Base-by-base conservation (phyloP, 176 grass and related monocot genomes). In the Oryza coarctata region DNA sequence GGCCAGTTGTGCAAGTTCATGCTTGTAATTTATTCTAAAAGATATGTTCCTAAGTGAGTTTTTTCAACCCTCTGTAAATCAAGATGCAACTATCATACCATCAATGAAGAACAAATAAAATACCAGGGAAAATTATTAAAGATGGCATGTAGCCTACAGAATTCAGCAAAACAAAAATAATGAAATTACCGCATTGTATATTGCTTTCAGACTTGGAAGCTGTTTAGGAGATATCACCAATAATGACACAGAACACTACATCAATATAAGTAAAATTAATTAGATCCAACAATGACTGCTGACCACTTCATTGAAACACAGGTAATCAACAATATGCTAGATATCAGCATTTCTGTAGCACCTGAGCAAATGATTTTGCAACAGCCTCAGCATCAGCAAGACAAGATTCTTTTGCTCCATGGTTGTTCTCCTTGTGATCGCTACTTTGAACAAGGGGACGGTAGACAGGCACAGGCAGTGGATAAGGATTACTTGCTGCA, bases 171-270 rank as follows among this genome's bases (percentile, higher is more conserved):
- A 79, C 5, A 40, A 65, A 85, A 80, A 41, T 66, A 55, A 77
- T 9, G 23, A 60, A 45, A 74, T 78, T 97, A 97, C 95, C 88
- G 88, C 92, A 84, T 91, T 97, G 70, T 97, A 97, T 90, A 97
- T 87, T 23, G 90, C 90, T 71, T 87, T 94, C 52, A 97, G 66
- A 79, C 91, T 93, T n/a, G 92, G 92, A 84, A 94, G 84, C 39
- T 95, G 95, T 63, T 95, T 94, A 60, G 95, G 95, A 47, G 95
- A 94, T 87, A 98, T 85, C 81, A 98, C 92, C 4, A 92, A 97
- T 69, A 97, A 73, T 35, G 95, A 95, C 29, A 95, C 52, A 61
- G 79, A 86, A 63, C 90, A 94, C 95, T 94, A 78, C 90, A 95
- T 30, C 43, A 40, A 93, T 40, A 95, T 30, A 35, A 55, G 91